Conservation (phyloP, 2,329 filamentous ascomycete genomes). For the Cladosporium sp. region DNA sequence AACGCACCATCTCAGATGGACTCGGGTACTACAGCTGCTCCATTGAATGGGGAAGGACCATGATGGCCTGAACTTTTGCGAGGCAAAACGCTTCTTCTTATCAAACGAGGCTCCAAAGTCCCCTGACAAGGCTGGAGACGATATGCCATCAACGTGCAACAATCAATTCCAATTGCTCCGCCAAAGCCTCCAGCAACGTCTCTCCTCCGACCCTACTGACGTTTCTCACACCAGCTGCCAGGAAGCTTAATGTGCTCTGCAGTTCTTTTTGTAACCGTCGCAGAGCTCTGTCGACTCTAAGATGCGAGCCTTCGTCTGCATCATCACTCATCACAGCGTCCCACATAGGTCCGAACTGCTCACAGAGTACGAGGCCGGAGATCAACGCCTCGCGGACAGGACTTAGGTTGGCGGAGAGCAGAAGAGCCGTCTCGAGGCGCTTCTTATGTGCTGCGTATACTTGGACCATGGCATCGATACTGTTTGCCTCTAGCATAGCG, state of each 20-base stretch:
- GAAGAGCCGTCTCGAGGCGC: constrained; percentile 65
- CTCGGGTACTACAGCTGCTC: not conserved
- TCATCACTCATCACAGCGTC: constrained; percentile 18
- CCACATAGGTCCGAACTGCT: constrained; percentile 66
- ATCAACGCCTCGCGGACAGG: constrained; percentile 73
- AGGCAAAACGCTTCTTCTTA: not conserved
- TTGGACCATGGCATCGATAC: constrained; percentile 78
- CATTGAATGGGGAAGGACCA: not conserved
- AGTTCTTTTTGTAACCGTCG: constrained; percentile 53
- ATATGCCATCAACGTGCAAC: not conserved
- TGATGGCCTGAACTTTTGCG: not conserved
- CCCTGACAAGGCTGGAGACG: not conserved
- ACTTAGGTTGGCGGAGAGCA: constrained; percentile 67
- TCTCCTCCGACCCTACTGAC: constrained; percentile 73
- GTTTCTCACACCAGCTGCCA: constrained; percentile 70
- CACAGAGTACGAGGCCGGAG: constrained; percentile 73
- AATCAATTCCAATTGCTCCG: constrained; percentile 70
- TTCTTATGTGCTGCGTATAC: constrained; percentile 66
- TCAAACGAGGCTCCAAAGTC: not conserved
- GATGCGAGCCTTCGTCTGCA: constrained; percentile 32
- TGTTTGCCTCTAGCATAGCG: constrained; percentile 61
- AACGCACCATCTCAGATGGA: not conserved
- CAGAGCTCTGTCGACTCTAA: constrained; percentile 17
- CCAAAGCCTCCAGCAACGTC: constrained; percentile 75
- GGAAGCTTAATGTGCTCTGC: constrained; percentile 66